A percentile compares a stretch with the other conserved stretches of the same genome.
These are phyloP conservation scores for Coemansia sp. DNA, from an alignment of 192 early-diverging fungal species.

Conservation along the genomic window DNA sequence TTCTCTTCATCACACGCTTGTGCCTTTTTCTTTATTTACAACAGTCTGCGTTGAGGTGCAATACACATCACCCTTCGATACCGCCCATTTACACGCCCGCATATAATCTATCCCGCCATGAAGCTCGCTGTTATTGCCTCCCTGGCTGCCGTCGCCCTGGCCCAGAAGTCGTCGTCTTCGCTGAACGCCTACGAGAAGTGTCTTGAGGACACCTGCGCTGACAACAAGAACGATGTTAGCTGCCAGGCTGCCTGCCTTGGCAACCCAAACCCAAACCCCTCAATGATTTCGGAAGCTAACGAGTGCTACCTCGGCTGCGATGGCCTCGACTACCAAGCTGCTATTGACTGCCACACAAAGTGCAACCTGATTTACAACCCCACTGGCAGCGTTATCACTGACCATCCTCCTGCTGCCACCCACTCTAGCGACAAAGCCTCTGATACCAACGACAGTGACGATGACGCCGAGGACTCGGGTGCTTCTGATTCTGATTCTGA, in stretches of 20 bases:
- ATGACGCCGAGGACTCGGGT: conserved; percentile 1
- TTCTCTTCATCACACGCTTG: conserved; percentile 5
- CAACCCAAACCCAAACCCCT: conserved; percentile 48
- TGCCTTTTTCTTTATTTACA: conserved; percentile 10
- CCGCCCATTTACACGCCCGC: background rate
- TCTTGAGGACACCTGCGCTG: conserved; percentile 33
- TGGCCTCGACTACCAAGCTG: conserved; percentile 21
- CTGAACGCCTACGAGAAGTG: conserved; percentile 36
- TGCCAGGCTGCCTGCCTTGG: conserved; percentile 51
- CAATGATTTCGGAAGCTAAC: conserved; percentile 43
- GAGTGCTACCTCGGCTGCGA: conserved; percentile 41
- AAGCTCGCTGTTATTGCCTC: conserved; percentile 40
- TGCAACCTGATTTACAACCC: conserved; percentile 52
- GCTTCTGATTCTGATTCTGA: conserved; percentile 5
- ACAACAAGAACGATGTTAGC: conserved; percentile 24
- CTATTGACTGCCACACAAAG: conserved; percentile 38
- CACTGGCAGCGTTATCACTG: conserved; percentile 19
- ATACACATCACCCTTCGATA: background rate
- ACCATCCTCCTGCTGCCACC: conserved; percentile 35
- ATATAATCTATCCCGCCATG: conserved; percentile 21
- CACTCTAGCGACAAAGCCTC: conserved; percentile 3
- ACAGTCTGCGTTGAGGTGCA: background rate
- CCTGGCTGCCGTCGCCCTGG: conserved; percentile 25
- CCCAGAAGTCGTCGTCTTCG: conserved; percentile 27
- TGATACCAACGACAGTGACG: background rate